These are phyloP conservation scores for Polyporus arcularius DNA, from an alignment of 768 basidiomycete genomes.

Conservation along the genomic window DNA sequence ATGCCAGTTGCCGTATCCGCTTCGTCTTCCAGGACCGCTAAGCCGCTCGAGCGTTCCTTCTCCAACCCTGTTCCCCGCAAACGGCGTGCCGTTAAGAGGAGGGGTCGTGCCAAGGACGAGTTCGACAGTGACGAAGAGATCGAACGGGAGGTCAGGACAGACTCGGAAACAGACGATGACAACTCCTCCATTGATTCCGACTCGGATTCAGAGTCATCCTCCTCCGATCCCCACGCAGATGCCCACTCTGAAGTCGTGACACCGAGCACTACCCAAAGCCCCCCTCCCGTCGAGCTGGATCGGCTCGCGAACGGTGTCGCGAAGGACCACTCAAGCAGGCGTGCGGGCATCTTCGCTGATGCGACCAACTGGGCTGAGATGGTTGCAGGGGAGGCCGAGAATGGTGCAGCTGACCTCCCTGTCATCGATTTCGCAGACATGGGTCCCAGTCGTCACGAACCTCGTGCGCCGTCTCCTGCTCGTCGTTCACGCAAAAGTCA, in stretches of 20 bases:
- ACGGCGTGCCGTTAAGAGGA: conserved; percentile 52
- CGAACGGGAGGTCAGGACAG: conserved; percentile 67
- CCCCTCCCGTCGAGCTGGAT: conserved; percentile 33
- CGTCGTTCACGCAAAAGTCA: conserved; percentile 25
- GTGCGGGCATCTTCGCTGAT: conserved; percentile 48
- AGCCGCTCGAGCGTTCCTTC: conserved; percentile 15
- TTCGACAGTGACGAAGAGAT: conserved; percentile 80
- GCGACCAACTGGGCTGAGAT: conserved; percentile 78
- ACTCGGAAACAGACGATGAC: conserved; percentile 67
- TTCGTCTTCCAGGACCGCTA: conserved; percentile 9
- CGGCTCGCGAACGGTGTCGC: conserved; percentile 14
- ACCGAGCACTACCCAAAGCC: conserved; percentile 69
- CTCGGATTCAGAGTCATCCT: conserved; percentile 67
- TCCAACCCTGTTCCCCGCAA: conserved; percentile 32
- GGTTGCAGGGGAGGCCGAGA: conserved; percentile 71
- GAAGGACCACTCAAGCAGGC: conserved; percentile 34
- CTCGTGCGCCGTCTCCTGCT: conserved; percentile 17
- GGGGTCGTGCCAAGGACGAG: conserved; percentile 59
- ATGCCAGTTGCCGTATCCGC: conserved; percentile 21
- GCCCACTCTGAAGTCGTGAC: conserved; percentile 57
- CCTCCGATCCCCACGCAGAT: conserved; percentile 55
- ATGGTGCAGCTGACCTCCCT: conserved; percentile 68
- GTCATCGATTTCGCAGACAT: conserved; percentile 80
- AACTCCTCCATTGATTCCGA: conserved; percentile 63
- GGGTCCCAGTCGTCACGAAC: conserved; percentile 34